Evolutionary conservation across 768 basidiomycete species (phyloP).

Genomic region (Mycena crocata): DNA sequence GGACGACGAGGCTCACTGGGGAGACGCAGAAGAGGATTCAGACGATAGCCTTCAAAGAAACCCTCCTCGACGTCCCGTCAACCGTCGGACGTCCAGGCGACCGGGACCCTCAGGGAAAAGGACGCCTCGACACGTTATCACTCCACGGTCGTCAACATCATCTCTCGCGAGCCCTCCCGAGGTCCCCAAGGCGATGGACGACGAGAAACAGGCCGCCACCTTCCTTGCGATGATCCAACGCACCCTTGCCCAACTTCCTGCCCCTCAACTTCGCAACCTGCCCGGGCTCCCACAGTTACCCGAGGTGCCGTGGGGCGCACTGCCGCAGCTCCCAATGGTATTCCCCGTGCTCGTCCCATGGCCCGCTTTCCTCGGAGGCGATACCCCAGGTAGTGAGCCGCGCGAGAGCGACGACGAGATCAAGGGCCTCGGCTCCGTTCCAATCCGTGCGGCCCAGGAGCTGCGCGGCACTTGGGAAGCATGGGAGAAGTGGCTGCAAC

Average conservation of each 20-base stretch:
- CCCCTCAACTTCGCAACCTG: slow-evolving; percentile 65
- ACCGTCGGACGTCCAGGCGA: slow-evolving; percentile 46
- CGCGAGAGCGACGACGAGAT: slow-evolving; percentile 49
- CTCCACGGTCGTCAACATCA: slow-evolving; percentile 31
- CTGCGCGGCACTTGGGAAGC: slow-evolving; percentile 81
- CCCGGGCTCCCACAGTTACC: slow-evolving; percentile 74
- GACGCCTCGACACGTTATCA: slow-evolving; percentile 36
- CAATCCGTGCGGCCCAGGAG: slow-evolving; percentile 68
- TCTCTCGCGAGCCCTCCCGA: slow-evolving; percentile 16
- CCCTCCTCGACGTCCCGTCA: slow-evolving; percentile 47
- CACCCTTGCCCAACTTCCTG: slow-evolving; percentile 73
- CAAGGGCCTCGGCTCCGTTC: slow-evolving; percentile 54
- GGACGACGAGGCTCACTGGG: slow-evolving; percentile 73
- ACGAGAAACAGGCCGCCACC: slow-evolving; percentile 62
- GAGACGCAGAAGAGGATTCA: slow-evolving; percentile 77
- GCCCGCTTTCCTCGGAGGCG: slow-evolving; percentile 72
- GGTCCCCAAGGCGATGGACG: slow-evolving; percentile 35
- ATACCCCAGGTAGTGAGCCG: slow-evolving; percentile 44
- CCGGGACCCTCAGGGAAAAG: slow-evolving; percentile 40
- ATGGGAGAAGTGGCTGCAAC: slow-evolving; percentile 82
- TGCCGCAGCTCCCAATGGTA: slow-evolving; percentile 79
- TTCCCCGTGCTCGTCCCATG: slow-evolving; percentile 86
- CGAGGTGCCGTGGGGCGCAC: slow-evolving; percentile 69
- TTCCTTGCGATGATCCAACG: slow-evolving; percentile 82
- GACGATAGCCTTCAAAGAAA: slow-evolving; percentile 53